These are phyloP conservation scores for Paracorniculantispora psalliotae DNA, from an alignment of 2,329 filamentous ascomycete genomes.

Conservation along the genomic window DNA sequence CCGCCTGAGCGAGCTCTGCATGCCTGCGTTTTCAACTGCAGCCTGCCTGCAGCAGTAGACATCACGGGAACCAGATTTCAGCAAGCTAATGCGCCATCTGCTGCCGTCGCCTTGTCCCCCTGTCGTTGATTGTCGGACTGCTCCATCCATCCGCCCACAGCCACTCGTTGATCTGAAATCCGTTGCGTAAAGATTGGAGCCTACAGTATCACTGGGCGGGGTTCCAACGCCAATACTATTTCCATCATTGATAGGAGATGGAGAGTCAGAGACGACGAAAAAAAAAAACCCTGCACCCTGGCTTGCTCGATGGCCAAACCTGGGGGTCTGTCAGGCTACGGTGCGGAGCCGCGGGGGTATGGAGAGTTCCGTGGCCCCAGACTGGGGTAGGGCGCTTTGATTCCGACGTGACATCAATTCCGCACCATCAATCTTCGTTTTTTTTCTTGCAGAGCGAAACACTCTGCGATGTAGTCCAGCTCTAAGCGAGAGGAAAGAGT, in stretches of 20 bases:
- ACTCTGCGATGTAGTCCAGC: too few species aligned
- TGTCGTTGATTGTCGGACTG: not conserved
- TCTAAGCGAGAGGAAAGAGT: too few species aligned
- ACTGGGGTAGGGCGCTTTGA: not conserved
- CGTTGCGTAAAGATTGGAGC: not conserved
- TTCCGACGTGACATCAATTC: constrained; percentile 3
- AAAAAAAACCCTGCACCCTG: not conserved
- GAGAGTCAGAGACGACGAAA: too few species aligned
- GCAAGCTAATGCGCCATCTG: not conserved
- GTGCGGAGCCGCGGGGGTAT: not conserved
- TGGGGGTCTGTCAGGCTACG: not conserved
- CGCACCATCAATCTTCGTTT: not conserved
- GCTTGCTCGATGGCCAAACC: not conserved
- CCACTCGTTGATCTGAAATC: not conserved
- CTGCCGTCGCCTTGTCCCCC: not conserved
- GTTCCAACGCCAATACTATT: not conserved
- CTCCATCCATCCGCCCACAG: not conserved
- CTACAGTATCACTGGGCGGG: not conserved
- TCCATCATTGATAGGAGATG: too few species aligned
- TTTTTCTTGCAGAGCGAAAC: too few species aligned
- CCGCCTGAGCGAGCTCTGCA: not conserved
- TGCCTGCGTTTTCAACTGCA: not conserved
- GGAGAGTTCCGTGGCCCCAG: not conserved
- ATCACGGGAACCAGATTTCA: not conserved
- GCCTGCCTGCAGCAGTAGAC: not conserved